Percentiles rank a stretch among this genome's conserved stretches.
Evolutionary conservation across 2,329 filamentous ascomycete species (phyloP).

Genomic region (Fusarium ramigenum): DNA sequence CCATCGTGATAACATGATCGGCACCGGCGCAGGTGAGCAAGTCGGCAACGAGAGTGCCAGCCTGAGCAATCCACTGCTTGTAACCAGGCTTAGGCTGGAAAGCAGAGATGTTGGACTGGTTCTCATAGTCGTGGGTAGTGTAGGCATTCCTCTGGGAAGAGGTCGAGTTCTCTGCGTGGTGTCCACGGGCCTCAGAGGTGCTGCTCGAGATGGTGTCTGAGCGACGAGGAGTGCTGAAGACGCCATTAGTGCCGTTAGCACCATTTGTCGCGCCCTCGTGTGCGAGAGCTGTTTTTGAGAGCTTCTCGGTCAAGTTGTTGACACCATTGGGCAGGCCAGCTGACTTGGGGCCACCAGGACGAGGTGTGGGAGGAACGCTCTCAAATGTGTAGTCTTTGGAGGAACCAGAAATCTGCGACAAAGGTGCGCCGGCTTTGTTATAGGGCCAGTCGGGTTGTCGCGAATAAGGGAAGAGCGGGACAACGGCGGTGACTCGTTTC

Average conservation of each 20-base stretch:
- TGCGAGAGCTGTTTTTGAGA: slow-evolving; percentile 72
- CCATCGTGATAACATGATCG: slow-evolving; percentile 98
- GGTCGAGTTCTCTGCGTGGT: slow-evolving; percentile 51
- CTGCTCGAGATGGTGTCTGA: slow-evolving; percentile 50
- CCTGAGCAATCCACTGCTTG: slow-evolving; percentile 98
- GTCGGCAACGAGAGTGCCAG: slow-evolving; percentile 93
- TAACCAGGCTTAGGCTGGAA: slow-evolving; percentile 89
- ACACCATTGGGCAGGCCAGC: slow-evolving; percentile 72
- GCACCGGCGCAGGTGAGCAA: slow-evolving; percentile 94
- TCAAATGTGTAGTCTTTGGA: slow-evolving; percentile 84
- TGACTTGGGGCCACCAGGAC: slow-evolving; percentile 74
- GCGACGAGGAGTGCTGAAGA: slow-evolving; percentile 47
- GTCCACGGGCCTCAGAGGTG: slow-evolving; percentile 48
- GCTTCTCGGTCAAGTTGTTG: slow-evolving; percentile 74
- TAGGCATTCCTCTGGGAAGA: slow-evolving; percentile 58
- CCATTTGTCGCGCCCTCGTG: slow-evolving; percentile 49
- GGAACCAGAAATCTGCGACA: slow-evolving; percentile 68
- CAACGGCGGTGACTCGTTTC: slow-evolving; percentile 89
- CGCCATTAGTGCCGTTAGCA: slow-evolving; percentile 36
- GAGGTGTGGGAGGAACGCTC: slow-evolving; percentile 87
- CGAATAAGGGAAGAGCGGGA: slow-evolving; percentile 96
- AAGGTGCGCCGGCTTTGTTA: slow-evolving; percentile 91
- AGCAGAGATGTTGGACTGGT: slow-evolving; percentile 63
- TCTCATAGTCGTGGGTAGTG: slow-evolving; percentile 73
- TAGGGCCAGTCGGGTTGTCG: slow-evolving; percentile 96